A percentile compares a stretch with the other conserved stretches of the same genome.
Conservation (phyloP, 2,329 filamentous ascomycete genomes). For the Cordyceps tenuipes region DNA sequence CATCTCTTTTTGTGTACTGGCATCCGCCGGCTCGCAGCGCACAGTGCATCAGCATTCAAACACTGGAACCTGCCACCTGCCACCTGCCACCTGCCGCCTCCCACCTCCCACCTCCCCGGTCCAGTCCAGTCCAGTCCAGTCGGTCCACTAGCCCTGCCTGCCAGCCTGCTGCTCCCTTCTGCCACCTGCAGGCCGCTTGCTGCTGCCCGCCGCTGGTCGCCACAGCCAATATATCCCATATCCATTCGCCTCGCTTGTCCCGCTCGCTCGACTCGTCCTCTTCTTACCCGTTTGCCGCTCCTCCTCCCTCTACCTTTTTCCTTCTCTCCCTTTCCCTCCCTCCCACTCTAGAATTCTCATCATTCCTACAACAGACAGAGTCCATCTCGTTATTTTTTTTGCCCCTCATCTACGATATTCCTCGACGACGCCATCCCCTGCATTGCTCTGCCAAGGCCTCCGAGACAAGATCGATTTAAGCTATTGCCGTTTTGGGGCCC, state of each 20-base stretch:
- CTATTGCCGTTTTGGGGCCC: neutral
- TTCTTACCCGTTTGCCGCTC: slow-evolving; percentile 5
- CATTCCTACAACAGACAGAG: neutral
- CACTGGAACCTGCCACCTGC: neutral
- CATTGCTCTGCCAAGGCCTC: slow-evolving; percentile 2
- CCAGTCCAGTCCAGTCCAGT: neutral
- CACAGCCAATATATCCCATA: slow-evolving; percentile 3
- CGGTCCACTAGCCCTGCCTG: slow-evolving; percentile 1
- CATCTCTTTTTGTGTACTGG: neutral
- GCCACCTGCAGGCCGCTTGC: neutral
- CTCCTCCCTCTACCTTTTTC: neutral
- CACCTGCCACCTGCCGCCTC: too few species aligned
- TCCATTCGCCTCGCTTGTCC: neutral
- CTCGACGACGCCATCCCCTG: neutral
- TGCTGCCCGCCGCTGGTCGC: neutral
- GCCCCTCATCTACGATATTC: neutral
- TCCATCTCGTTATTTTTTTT: neutral
- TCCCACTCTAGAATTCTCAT: neutral
- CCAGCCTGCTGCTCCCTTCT: neutral
- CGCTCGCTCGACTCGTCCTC: slow-evolving; percentile 3
- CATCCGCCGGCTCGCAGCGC: neutral
- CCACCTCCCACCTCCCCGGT: too few species aligned
- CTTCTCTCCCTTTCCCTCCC: neutral
- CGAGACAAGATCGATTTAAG: slow-evolving; percentile 4
- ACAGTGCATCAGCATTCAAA: neutral